Percentiles rank a stretch among this genome's conserved stretches.
Conservation (phyloP, 106 monocot species). For the Acanthochlamys bracteata region DNA sequence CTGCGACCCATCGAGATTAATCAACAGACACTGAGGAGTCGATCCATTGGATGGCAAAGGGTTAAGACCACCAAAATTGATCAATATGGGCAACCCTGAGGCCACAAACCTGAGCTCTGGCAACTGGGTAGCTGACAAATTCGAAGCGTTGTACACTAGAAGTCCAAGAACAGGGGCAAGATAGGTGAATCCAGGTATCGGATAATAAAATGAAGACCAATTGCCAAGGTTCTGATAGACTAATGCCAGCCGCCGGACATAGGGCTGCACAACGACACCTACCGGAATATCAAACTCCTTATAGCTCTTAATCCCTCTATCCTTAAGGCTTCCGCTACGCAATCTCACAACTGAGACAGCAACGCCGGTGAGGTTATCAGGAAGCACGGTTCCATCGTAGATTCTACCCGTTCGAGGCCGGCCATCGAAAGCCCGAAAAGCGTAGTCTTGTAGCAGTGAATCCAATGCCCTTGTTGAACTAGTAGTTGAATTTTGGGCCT, state of each 20-base stretch:
- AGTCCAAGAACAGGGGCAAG: slow-evolving; percentile 65
- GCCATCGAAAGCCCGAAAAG: slow-evolving; percentile 46
- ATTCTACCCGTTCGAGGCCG: slow-evolving; percentile 52
- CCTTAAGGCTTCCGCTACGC: slow-evolving; percentile 61
- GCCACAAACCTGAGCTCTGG: slow-evolving; percentile 43
- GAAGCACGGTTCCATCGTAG: slow-evolving; percentile 35
- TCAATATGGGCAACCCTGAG: slow-evolving; percentile 35
- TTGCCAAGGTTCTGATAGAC: slow-evolving; percentile 89
- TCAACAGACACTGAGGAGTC: slow-evolving; percentile 43
- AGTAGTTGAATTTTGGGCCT: slow-evolving; percentile 16
- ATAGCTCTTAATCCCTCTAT: slow-evolving; percentile 40
- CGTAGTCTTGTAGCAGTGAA: slow-evolving; percentile 64
- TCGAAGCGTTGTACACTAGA: slow-evolving; percentile 59
- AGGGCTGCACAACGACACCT: slow-evolving; percentile 54
- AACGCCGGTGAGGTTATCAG: slow-evolving; percentile 65
- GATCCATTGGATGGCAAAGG: slow-evolving; percentile 7
- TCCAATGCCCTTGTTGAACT: slow-evolving; percentile 40
- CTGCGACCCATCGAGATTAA: slow-evolving; percentile 51
- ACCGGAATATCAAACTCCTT: slow-evolving; percentile 61
- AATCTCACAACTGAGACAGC: slow-evolving; percentile 47
- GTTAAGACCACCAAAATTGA: slow-evolving; percentile 35
- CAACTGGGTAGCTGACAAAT: slow-evolving; percentile 42
- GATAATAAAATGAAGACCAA: slow-evolving; percentile 59
- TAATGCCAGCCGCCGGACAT: slow-evolving; percentile 59
- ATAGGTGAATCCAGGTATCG: slow-evolving; percentile 49